Conservation (phyloP, 345 rosid species). For the Murraya paniculata region DNA sequence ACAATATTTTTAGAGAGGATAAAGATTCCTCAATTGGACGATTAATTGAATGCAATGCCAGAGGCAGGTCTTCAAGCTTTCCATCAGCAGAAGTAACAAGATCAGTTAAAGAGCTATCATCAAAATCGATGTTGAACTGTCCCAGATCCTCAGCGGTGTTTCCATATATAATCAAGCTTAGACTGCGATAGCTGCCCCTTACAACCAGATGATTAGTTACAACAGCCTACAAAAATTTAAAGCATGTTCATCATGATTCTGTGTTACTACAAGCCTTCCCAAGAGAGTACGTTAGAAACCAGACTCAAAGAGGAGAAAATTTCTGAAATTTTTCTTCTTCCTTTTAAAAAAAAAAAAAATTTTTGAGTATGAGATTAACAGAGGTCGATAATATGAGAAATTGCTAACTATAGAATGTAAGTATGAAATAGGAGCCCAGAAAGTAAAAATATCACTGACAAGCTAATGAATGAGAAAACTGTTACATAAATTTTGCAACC, state of each 20-base stretch:
- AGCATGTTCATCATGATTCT: not conserved
- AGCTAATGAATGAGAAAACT: not conserved
- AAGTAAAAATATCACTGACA: not conserved
- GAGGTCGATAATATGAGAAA: not conserved
- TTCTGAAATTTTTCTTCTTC: not conserved
- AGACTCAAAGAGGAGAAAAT: not conserved
- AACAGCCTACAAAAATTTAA: slow-evolving; percentile 72
- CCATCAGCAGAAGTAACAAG: slow-evolving; percentile 87
- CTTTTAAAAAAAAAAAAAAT: too few relatives aligned
- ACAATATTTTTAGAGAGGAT: slow-evolving; percentile 59
- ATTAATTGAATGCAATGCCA: slow-evolving; percentile 66
- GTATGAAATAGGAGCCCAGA: not conserved
- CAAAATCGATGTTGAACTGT: slow-evolving; percentile 92
- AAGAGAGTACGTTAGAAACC: not conserved
- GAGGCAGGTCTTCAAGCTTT: slow-evolving; percentile 87
- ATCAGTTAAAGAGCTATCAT: slow-evolving; percentile 82
- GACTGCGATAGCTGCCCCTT: slow-evolving; percentile 93
- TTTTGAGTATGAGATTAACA: not conserved
- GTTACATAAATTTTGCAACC: not conserved
- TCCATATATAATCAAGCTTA: slow-evolving; percentile 89
- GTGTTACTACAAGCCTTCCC: slow-evolving; percentile 4
- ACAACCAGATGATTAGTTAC: slow-evolving; percentile 95
- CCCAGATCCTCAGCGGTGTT: slow-evolving; percentile 97
- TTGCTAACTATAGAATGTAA: not conserved
- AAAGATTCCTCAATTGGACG: slow-evolving; percentile 66